Evolutionary conservation across 768 basidiomycete species (phyloP).

Genomic region (Boletus eberwhitei): DNA sequence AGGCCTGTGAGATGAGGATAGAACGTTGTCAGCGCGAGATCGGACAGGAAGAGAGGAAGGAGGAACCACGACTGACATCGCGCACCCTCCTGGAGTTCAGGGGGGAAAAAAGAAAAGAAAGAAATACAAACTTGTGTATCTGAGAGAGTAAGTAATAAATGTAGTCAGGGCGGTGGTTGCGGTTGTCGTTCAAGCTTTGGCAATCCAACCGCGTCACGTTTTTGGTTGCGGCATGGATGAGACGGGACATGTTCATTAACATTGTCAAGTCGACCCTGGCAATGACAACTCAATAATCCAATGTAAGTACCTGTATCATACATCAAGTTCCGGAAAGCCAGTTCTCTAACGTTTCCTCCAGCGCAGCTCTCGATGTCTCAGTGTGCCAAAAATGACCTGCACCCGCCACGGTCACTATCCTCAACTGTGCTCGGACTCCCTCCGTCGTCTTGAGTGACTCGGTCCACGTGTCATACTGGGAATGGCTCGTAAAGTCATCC

Average conservation of each 20-base stretch:
- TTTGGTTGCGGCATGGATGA: conserved; percentile 15
- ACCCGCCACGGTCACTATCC: conserved; percentile 38
- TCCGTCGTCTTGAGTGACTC: conserved; percentile 33
- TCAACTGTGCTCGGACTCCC: conserved; percentile 26
- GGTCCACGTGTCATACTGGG: conserved; percentile 56
- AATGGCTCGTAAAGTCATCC: conserved; percentile 66
- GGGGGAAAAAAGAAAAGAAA: conserved; percentile 7
- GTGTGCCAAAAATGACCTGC: conserved; percentile 71
- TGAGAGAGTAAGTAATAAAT: conserved; percentile 9
- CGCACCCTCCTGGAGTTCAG: conserved; percentile 18
- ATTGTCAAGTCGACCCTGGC: conserved; percentile 8
- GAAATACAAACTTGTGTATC: conserved; percentile 12
- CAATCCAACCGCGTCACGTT: conserved; percentile 6
- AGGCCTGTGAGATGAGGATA: conserved; percentile 49
- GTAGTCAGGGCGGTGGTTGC: conserved; percentile 28
- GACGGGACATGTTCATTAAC: not conserved
- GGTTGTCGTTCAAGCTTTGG: conserved; percentile 17
- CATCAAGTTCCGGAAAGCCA: conserved; percentile 17
- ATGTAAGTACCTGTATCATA: not conserved
- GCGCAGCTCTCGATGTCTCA: conserved; percentile 16
- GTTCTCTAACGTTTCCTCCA: conserved; percentile 18
- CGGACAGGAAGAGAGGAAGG: not conserved
- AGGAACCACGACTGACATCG: conserved; percentile 27
- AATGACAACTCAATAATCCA: not conserved
- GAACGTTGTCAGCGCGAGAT: conserved; percentile 13